Evolutionary conservation across 352 stramenopile genomes (phyloP).

Genomic region (Phytopythium chamaehyphon): DNA sequence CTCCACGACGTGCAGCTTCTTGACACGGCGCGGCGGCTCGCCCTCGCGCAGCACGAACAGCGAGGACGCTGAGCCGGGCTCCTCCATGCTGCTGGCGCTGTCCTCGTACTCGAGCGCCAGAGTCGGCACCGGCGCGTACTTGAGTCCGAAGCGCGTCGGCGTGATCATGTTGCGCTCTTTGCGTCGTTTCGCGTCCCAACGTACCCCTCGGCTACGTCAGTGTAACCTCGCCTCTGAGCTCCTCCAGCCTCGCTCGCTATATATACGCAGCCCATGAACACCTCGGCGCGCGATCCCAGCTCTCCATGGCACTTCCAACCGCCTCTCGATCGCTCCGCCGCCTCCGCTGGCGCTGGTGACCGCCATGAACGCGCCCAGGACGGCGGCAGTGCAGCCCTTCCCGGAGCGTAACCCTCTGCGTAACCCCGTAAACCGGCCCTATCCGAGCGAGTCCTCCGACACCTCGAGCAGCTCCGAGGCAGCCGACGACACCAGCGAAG

Average conservation of each 20-base stretch:
- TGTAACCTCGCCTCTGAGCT: background rate
- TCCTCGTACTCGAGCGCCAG: slow-evolving; percentile 82
- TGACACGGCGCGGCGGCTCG: slow-evolving; percentile 10
- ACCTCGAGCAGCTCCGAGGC: slow-evolving; percentile 9
- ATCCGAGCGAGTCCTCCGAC: slow-evolving; percentile 2
- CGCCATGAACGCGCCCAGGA: slow-evolving; percentile 4
- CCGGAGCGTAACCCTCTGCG: slow-evolving; percentile 5
- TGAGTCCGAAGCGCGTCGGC: slow-evolving; percentile 76
- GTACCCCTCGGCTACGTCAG: background rate
- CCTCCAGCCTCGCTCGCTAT: background rate
- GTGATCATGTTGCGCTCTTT: slow-evolving; percentile 44
- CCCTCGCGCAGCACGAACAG: slow-evolving; percentile 53
- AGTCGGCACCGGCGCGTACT: slow-evolving; percentile 76
- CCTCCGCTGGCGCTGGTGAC: background rate
- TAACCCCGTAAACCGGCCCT: background rate
- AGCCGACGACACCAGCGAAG: slow-evolving; percentile 3
- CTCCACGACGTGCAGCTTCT: slow-evolving; percentile 78
- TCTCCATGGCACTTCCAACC: no score
- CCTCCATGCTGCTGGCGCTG: slow-evolving; percentile 31
- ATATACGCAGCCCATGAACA: background rate
- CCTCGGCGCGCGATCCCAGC: no score
- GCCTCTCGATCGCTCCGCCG: background rate
- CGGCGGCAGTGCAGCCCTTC: slow-evolving; percentile 5
- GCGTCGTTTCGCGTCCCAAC: background rate
- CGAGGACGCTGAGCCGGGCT: slow-evolving; percentile 28